Conservation (phyloP, 2,329 filamentous ascomycete species). For the Zymoseptoria ardabiliae region DNA sequence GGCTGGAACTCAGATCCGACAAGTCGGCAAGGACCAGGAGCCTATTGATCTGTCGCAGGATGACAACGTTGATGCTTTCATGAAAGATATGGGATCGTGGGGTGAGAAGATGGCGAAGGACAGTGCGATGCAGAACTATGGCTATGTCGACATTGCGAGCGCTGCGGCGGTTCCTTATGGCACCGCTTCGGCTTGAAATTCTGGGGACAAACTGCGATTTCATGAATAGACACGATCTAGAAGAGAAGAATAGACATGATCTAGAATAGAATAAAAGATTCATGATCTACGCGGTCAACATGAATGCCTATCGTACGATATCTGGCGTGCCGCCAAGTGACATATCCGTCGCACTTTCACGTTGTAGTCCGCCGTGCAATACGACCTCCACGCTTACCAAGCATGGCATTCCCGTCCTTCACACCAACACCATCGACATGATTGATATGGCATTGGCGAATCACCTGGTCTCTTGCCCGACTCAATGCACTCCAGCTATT, state of each 20-base stretch:
- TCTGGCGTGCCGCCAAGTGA: neutral
- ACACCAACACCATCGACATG: neutral
- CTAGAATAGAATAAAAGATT: neutral
- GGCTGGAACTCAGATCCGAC: constrained; percentile 45
- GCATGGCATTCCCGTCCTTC: neutral
- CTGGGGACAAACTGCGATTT: neutral
- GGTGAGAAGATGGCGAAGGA: constrained; percentile 18
- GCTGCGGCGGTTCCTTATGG: constrained; percentile 34
- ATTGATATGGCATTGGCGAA: neutral
- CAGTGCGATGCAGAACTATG: constrained; percentile 16
- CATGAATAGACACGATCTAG: neutral
- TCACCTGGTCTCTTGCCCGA: neutral
- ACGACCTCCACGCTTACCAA: neutral
- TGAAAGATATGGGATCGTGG: constrained; percentile 44
- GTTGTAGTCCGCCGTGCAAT: neutral
- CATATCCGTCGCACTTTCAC: neutral
- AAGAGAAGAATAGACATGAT: neutral
- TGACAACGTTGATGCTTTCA: constrained; percentile 42
- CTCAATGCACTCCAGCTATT: neutral
- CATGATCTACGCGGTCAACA: neutral
- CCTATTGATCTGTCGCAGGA: constrained; percentile 46
- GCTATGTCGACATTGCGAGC: constrained; percentile 35
- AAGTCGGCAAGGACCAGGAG: constrained; percentile 47
- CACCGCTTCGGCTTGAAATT: constrained; percentile 9
- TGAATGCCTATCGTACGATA: neutral